Conservation (phyloP, 352 stramenopile genomes). For the Globisporangium echinulatum region DNA sequence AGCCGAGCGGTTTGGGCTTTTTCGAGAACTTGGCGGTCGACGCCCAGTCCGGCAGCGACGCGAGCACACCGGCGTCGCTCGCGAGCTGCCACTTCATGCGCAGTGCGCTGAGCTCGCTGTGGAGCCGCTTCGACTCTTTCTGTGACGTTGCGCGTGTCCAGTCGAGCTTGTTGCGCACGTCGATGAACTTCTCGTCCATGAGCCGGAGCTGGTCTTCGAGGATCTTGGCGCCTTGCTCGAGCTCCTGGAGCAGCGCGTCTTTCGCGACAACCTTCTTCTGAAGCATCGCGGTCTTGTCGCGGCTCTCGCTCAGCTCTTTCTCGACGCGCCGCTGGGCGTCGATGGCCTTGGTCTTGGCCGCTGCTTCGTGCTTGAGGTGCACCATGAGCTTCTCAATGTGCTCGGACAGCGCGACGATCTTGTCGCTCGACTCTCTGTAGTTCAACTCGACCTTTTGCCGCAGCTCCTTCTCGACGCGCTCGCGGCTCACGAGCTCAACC, state of each 20-base stretch:
- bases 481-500: constrained; percentile 69
- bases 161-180: constrained; percentile 94
- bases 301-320: constrained; percentile 70
- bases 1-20: constrained; percentile 28
- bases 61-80: constrained; percentile 42
- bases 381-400: constrained; percentile 97
- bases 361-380: constrained; percentile 93
- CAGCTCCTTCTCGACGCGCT: constrained; percentile 85
- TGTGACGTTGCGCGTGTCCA: constrained; percentile 86
- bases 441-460: constrained; percentile 58
- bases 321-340: constrained; percentile 69
- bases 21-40: constrained; percentile 24
- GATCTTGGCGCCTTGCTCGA: constrained; percentile 91
- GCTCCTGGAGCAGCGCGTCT: constrained; percentile 84
- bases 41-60: constrained; percentile 42
- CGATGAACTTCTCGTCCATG: constrained; percentile 98
- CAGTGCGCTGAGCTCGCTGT: constrained; percentile 46
- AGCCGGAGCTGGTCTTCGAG: constrained; percentile 93
- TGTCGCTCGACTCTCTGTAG: constrained; percentile 65
- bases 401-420: constrained; percentile 89
- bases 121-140: constrained; percentile 76
- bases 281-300: constrained; percentile 49
- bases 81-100: constrained; percentile 76
- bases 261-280: constrained; percentile 80
- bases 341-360: constrained; percentile 86